Evolutionary conservation across 2,329 filamentous ascomycete genomes (phyloP), one percentile per base, ranked within the genome.

Genomic region (Aureobasidium sp.): DNA sequence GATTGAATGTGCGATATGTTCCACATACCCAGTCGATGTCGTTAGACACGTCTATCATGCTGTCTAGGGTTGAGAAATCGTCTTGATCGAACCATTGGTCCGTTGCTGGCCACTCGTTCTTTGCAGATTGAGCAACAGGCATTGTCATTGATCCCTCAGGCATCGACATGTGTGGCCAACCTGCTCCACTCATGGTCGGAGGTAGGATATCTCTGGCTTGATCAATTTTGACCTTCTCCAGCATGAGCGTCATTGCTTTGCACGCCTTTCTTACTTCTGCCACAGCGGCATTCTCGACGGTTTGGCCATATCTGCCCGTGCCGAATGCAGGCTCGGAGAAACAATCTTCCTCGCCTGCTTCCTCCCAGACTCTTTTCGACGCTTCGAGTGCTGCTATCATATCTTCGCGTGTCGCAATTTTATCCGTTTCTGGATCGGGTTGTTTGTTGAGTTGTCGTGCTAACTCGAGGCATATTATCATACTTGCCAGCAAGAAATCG

Each of bases 401-500:
- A 2, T 63, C 64, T 23, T 60, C 55, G 7, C 57, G 57, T 21
- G 58, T 60, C 13, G 58, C 46, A 5, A 38, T 29, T 11, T 35
- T 35, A 37, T 67, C 65, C 15, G 62, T 63, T 62, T 21, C 62
- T 35, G 35, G 62, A 29, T 37, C 61, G 51, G 17, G 23, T 19
- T 61, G n/a, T 10, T 60, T 50, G 35, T 53, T 61, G 19, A 31
- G n/a, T 60, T 60, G 50, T 37, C 67, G 64, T 8, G 64, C 66
- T 1, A 80, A 62, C 59, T 78, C 77, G 8, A 78, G 69, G 62
- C 78, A 80, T 2, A 81, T 66, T 10, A 81, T 67, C 70, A 77
- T 79, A 11, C 76, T 75, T 3, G 76, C 78, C 0, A 80, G 68
- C 4, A 81, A 67, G 63, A 79, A 81, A 61, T 78, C 75, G 46